These are phyloP conservation scores for Blastobotrys persicus DNA, from an alignment of 1,139 yeast species.

Conservation along the genomic window DNA sequence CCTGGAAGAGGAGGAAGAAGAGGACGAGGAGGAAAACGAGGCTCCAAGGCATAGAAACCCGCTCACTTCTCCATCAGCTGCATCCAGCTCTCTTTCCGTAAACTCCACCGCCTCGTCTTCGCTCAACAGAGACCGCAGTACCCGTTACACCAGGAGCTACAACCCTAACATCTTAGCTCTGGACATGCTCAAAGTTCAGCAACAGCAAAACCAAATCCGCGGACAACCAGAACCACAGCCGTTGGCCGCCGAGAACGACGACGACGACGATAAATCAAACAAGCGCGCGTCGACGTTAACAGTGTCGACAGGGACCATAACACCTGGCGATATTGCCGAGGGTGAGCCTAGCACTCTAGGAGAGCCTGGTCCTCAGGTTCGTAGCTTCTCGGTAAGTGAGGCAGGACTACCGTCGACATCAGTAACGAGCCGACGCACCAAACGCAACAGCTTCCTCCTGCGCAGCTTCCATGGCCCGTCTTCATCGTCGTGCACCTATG, in stretches of 20 bases:
- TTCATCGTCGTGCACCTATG: slow-evolving; percentile 5
- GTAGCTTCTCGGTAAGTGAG: slow-evolving; percentile 21
- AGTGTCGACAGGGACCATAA: slow-evolving; percentile 9
- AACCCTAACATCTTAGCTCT: slow-evolving; percentile 18
- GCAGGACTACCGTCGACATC: background rate
- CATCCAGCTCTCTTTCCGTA: slow-evolving; percentile 21
- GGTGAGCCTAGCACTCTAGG: slow-evolving; percentile 24
- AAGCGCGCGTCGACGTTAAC: slow-evolving; percentile 7
- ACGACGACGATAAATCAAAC: slow-evolving; percentile 5
- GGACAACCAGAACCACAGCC: background rate
- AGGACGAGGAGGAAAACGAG: slow-evolving; percentile 12
- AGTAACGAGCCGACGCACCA: background rate
- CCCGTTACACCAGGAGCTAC: slow-evolving; percentile 20
- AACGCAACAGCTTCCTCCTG: slow-evolving; percentile 4
- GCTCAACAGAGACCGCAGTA: slow-evolving; percentile 19
- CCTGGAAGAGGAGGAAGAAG: slow-evolving; percentile 25
- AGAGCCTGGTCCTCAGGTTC: slow-evolving; percentile 34
- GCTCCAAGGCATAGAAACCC: slow-evolving; percentile 12
- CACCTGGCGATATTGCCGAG: background rate
- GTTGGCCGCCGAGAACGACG: too few relatives aligned
- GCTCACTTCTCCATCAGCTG: slow-evolving; percentile 18
- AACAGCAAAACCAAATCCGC: slow-evolving; percentile 2
- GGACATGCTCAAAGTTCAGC: slow-evolving; percentile 9
- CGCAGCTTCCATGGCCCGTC: slow-evolving; percentile 6
- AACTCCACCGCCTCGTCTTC: slow-evolving; percentile 19